A percentile compares a stretch with the other conserved stretches of the same genome.
Evolutionary conservation across 495 filamentous ascomycete genomes (phyloP).

Genomic region (Extremus antarcticus): DNA sequence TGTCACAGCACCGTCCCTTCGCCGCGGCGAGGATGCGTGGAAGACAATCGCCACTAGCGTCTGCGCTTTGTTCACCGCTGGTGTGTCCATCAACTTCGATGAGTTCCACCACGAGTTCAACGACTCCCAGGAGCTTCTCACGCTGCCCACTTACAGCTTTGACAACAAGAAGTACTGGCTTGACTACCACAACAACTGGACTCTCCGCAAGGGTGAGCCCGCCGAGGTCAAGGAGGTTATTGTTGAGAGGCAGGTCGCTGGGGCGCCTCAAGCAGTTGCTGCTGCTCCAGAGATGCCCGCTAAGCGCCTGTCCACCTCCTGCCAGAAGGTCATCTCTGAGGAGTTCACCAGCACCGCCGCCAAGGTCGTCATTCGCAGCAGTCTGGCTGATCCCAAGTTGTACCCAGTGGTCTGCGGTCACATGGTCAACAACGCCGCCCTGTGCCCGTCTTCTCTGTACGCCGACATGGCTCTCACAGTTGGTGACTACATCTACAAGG

Average conservation of each 20-base stretch:
- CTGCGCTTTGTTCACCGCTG: slow-evolving; percentile 30
- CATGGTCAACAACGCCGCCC: slow-evolving; percentile 32
- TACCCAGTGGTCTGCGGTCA: slow-evolving; percentile 31
- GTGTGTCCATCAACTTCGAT: slow-evolving; percentile 36
- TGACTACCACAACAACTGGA: slow-evolving; percentile 41
- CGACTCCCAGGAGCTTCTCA: slow-evolving; percentile 30
- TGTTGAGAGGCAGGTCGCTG: slow-evolving; percentile 20
- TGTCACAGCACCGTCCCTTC: slow-evolving; percentile 34
- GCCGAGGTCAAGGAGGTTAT: slow-evolving; percentile 17
- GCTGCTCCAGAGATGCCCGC: slow-evolving; percentile 22
- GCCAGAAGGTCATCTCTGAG: slow-evolving; percentile 33
- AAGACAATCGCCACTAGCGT: slow-evolving; percentile 35
- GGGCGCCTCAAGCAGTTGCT: slow-evolving; percentile 16
- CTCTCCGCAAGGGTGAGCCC: slow-evolving; percentile 38
- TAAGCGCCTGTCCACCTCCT: slow-evolving; percentile 32
- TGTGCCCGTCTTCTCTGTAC: slow-evolving; percentile 39
- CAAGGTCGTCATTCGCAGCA: slow-evolving; percentile 31
- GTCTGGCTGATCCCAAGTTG: slow-evolving; percentile 31
- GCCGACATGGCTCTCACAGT: slow-evolving; percentile 41
- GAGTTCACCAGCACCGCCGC: slow-evolving; percentile 30
- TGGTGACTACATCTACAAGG: slow-evolving; percentile 37
- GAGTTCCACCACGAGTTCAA: slow-evolving; percentile 40
- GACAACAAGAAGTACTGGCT: slow-evolving; percentile 44
- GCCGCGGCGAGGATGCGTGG: slow-evolving; percentile 38
- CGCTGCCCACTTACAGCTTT: slow-evolving; percentile 39